These are phyloP conservation scores for Flammula alnicola DNA, from an alignment of 1,284 basidiomycete genomes.

Conservation along the genomic window DNA sequence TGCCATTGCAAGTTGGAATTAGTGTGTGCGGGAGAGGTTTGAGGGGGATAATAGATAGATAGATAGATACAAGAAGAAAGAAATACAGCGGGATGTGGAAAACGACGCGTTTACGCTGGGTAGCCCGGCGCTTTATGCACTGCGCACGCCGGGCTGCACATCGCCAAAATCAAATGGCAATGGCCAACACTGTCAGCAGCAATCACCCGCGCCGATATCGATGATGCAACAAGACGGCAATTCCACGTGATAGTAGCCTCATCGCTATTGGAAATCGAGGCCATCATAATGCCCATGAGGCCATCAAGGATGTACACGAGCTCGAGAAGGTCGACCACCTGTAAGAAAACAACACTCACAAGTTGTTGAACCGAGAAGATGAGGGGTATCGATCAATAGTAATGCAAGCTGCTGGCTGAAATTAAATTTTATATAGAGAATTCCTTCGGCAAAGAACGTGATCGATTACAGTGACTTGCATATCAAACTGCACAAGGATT, in stretches of 20 bases:
- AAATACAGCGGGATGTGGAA: not conserved
- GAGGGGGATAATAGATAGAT: slow-evolving; percentile 2
- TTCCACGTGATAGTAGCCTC: slow-evolving; percentile 23
- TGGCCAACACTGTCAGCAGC: not conserved
- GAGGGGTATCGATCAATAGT: too few relatives aligned
- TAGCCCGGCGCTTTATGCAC: not conserved
- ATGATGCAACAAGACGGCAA: not conserved
- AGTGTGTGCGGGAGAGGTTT: slow-evolving; percentile 11
- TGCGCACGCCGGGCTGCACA: not conserved
- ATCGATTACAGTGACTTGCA: too few relatives aligned
- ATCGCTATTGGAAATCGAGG: too few relatives aligned
- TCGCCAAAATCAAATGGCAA: slow-evolving; percentile 8
- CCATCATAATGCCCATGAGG: too few relatives aligned
- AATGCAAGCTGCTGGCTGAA: slow-evolving; percentile 5
- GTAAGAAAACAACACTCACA: not conserved
- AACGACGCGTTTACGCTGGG: slow-evolving; percentile 2
- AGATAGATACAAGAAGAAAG: not conserved
- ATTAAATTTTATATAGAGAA: slow-evolving; percentile 2
- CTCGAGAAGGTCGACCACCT: not conserved
- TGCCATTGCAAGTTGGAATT: slow-evolving; percentile 44
- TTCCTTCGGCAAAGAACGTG: slow-evolving; percentile 6
- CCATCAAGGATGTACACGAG: too few relatives aligned
- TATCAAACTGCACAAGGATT: too few relatives aligned
- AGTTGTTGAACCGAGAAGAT: not conserved
- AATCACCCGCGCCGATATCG: not conserved